Conservation (phyloP, 805 yeast genomes). For the Myxozyma sirexii region DNA sequence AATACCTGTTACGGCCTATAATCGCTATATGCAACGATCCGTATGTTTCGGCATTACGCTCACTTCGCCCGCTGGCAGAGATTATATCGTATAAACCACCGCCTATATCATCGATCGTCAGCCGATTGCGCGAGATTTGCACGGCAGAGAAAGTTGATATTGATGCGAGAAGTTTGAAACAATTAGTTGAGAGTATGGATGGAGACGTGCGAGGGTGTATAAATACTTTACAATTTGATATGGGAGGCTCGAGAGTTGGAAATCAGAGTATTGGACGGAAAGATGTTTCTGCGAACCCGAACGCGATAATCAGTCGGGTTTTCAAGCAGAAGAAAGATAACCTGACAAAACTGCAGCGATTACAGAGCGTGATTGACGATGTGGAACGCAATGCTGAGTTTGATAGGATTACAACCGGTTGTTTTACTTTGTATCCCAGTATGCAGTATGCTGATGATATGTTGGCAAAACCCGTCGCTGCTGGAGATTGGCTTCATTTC, state of each 20-base stretch:
- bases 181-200: constrained; percentile 68
- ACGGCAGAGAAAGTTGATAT: constrained; percentile 55
- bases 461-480: constrained; percentile 56
- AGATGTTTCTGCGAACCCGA: constrained; percentile 72
- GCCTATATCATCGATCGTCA: constrained; percentile 49
- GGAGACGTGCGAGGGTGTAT: constrained; percentile 86
- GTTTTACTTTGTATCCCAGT: constrained; percentile 66
- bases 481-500: constrained; percentile 78
- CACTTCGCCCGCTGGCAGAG: constrained; percentile 73
- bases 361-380: constrained; percentile 50
- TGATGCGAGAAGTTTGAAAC: constrained; percentile 57
- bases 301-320: constrained; percentile 58
- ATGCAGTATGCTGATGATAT: constrained; percentile 67
- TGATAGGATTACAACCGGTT: constrained; percentile 67
- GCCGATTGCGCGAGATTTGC: constrained; percentile 56
- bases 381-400: constrained; percentile 53
- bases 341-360: constrained; percentile 33
- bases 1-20: constrained; percentile 73
- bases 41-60: constrained; percentile 73
- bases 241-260: constrained; percentile 16
- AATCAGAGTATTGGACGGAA: constrained; percentile 44
- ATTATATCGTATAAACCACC: constrained; percentile 68
- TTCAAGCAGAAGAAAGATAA: constrained; percentile 55
- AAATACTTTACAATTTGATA: constrained; percentile 75
- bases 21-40: constrained; percentile 91